Conservation (phyloP, 1,139 yeast species). For the Zygosaccharomyces sapae region DNA sequence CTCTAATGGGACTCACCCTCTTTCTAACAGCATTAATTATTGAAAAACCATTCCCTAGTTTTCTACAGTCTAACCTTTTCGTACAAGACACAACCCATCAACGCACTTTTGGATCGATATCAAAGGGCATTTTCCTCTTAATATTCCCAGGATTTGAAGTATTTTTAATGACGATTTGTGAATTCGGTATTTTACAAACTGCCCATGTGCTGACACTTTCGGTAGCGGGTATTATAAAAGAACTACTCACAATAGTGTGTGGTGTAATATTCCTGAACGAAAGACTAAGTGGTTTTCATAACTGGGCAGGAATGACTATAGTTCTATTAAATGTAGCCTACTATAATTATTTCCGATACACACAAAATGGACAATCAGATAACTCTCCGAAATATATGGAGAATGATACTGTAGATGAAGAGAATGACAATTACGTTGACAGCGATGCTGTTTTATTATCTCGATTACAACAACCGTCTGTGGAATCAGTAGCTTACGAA, state of each 20-base stretch:
- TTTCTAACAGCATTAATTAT: conserved; percentile 41
- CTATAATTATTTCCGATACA: conserved; percentile 66
- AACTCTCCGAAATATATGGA: conserved; percentile 2
- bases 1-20: conserved; percentile 68
- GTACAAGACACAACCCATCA: conserved; percentile 11
- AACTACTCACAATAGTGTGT: conserved; percentile 71
- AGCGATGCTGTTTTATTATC: not conserved
- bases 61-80: conserved; percentile 26
- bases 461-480: not conserved
- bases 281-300: conserved; percentile 53
- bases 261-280: conserved; percentile 77
- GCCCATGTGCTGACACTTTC: conserved; percentile 84
- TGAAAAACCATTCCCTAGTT: conserved; percentile 32
- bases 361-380: conserved; percentile 27
- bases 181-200: conserved; percentile 73
- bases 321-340: conserved; percentile 74
- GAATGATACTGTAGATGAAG: not conserved
- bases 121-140: conserved; percentile 51
- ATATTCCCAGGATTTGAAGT: conserved; percentile 82
- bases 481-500: not conserved
- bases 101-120: conserved; percentile 32
- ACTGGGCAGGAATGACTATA: conserved; percentile 70
- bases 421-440: not conserved
- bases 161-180: conserved; percentile 85
- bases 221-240: conserved; percentile 91